Evolutionary conservation across 805 yeast species (phyloP).

Genomic region (Yarrowia sp.): DNA sequence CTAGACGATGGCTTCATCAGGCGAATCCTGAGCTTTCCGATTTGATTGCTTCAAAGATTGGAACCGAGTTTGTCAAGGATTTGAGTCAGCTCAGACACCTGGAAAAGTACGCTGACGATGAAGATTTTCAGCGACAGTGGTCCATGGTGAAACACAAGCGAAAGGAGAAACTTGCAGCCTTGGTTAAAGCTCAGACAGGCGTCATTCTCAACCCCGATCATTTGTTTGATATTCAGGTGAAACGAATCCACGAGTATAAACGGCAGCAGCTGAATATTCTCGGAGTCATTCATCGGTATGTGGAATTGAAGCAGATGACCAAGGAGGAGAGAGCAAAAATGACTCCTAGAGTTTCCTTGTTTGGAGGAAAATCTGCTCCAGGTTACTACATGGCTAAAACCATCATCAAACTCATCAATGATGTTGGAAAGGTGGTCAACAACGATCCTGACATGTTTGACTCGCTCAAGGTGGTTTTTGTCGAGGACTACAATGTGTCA

Average conservation of each 20-base stretch:
- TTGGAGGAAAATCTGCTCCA: slow-evolving; percentile 98
- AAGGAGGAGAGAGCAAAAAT: slow-evolving; percentile 59
- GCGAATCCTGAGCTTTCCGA: slow-evolving; percentile 80
- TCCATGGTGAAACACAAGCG: slow-evolving; percentile 64
- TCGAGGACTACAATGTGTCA: slow-evolving; percentile 91
- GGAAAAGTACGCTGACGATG: slow-evolving; percentile 65
- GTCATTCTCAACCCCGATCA: slow-evolving; percentile 69
- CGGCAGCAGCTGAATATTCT: slow-evolving; percentile 92
- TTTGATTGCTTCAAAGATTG: slow-evolving; percentile 69
- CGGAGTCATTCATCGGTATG: slow-evolving; percentile 81
- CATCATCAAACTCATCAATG: slow-evolving; percentile 78
- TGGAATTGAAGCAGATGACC: slow-evolving; percentile 67
- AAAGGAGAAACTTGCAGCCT: slow-evolving; percentile 62
- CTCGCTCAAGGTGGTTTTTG: slow-evolving; percentile 77
- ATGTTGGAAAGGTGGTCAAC: slow-evolving; percentile 79
- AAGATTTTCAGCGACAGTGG: slow-evolving; percentile 69
- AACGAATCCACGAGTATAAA: slow-evolving; percentile 93
- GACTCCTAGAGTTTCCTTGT: slow-evolving; percentile 72
- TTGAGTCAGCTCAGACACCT: slow-evolving; percentile 65
- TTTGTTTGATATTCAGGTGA: slow-evolving; percentile 87
- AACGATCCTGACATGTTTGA: slow-evolving; percentile 71
- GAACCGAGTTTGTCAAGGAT: slow-evolving; percentile 59
- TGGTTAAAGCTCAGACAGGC: slow-evolving; percentile 63
- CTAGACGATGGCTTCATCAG: slow-evolving; percentile 93
- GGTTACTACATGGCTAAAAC: slow-evolving; percentile 94